Conservation (phyloP, 75 land plant species). For the Pinus taeda region DNA sequence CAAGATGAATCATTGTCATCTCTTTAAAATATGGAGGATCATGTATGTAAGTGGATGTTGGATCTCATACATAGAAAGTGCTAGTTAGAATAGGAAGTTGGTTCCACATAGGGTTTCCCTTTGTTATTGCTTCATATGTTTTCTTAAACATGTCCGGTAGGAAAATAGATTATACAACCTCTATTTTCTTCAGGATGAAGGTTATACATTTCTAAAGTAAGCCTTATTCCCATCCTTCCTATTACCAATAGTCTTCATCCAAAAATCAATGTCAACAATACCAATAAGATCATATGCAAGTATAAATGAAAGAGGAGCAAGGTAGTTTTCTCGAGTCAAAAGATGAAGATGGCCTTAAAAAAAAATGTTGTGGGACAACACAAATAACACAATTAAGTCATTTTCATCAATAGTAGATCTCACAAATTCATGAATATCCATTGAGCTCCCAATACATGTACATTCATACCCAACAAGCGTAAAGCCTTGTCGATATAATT, state of each 20-base stretch:
- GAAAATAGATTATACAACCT: slow-evolving; percentile 82
- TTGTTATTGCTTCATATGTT: slow-evolving; percentile 81
- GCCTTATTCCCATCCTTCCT: slow-evolving; percentile 79
- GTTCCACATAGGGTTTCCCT: slow-evolving; percentile 93
- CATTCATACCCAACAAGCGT: no score
- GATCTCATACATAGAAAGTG: slow-evolving; percentile 76
- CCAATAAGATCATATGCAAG: slow-evolving; percentile 96
- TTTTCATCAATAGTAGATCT: no score
- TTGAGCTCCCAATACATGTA: no score
- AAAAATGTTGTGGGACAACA: no score
- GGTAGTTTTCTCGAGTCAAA: slow-evolving; percentile 88
- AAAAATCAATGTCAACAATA: slow-evolving; percentile 92
- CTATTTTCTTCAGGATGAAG: slow-evolving; percentile 77
- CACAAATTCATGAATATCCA: no score
- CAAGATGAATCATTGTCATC: slow-evolving; percentile 81
- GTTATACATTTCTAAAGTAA: slow-evolving; percentile 88
- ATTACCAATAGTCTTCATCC: slow-evolving; percentile 78
- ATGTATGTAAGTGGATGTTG: slow-evolving; percentile 83
- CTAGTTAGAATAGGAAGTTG: slow-evolving; percentile 44
- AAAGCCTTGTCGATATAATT: no score
- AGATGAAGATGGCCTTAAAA: slow-evolving; percentile 35
- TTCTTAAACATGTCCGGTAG: slow-evolving; percentile 89
- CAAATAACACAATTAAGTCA: no score
- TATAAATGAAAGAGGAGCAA: slow-evolving; percentile 95
- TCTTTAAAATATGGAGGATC: slow-evolving; percentile 88